Evolutionary conservation across 2,329 filamentous ascomycete genomes (phyloP).

Genomic region (Aspergillus proliferans): DNA sequence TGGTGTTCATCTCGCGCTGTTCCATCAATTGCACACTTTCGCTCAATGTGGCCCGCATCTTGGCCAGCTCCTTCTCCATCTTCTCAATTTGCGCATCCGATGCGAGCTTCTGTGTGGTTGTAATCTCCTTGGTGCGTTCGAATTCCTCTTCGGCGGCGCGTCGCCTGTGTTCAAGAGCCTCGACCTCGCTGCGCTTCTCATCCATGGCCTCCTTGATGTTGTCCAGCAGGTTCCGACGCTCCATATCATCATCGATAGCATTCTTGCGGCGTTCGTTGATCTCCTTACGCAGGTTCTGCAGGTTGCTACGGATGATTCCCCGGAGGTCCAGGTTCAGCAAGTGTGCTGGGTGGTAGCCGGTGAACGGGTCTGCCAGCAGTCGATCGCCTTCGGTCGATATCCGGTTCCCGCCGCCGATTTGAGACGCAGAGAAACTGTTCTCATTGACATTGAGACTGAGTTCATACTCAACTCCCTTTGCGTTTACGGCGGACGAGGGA

Average conservation of each 20-base stretch:
- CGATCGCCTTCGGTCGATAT: conserved; percentile 59
- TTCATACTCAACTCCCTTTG: conserved; percentile 79
- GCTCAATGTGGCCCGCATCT: conserved; percentile 75
- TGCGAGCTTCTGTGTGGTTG: conserved; percentile 77
- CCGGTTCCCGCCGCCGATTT: conserved; percentile 43
- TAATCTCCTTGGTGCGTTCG: conserved; percentile 84
- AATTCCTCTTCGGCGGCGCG: conserved; percentile 88
- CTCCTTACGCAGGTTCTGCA: conserved; percentile 75
- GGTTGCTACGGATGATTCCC: conserved; percentile 70
- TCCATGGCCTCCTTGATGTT: conserved; percentile 95
- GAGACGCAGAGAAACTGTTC: conserved; percentile 66
- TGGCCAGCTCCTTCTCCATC: conserved; percentile 96
- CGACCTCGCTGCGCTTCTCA: conserved; percentile 88
- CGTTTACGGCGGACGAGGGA: conserved; percentile 74
- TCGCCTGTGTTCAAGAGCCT: conserved; percentile 81
- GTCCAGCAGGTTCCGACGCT: conserved; percentile 87
- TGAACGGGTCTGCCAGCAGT: conserved; percentile 71
- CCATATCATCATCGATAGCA: conserved; percentile 85
- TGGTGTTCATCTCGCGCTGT: conserved; percentile 91
- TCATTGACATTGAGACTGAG: conserved; percentile 76
- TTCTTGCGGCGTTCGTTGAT: conserved; percentile 81
- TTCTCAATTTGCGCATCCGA: conserved; percentile 94
- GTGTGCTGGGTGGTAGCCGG: conserved; percentile 83
- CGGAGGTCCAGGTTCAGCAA: conserved; percentile 84
- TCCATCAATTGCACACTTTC: conserved; percentile 89